Conservation (phyloP, 208 protist genomes). For the Leishmania martiniquensis region DNA sequence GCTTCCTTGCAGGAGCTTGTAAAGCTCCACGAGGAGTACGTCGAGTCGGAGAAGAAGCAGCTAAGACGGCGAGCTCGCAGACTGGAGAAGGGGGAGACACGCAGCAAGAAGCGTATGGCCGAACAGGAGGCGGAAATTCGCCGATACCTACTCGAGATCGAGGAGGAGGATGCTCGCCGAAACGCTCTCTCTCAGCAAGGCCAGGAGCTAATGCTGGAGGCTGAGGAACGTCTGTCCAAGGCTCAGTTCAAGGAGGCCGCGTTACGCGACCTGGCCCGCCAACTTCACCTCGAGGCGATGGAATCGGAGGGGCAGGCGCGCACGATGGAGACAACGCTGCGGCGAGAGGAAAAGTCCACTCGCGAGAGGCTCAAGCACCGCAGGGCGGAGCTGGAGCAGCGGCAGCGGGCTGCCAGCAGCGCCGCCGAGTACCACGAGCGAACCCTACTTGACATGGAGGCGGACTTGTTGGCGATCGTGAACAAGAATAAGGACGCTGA, state of each 20-base stretch:
- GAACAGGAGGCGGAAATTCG: constrained; percentile 63
- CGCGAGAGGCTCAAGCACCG: constrained; percentile 44
- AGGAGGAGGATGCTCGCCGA: constrained; percentile 58
- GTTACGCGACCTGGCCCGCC: constrained; percentile 46
- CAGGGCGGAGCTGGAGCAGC: constrained; percentile 47
- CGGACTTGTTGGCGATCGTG: constrained; percentile 41
- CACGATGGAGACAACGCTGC: constrained; percentile 46
- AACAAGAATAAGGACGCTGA: constrained; percentile 64
- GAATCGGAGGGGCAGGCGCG: constrained; percentile 46
- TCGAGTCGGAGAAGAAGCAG: constrained; percentile 34
- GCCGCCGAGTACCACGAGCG: constrained; percentile 46
- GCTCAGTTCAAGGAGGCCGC: constrained; percentile 51
- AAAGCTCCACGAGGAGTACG: constrained; percentile 26
- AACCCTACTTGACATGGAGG: constrained; percentile 58
- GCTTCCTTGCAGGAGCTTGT: constrained; percentile 21
- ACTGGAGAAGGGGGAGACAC: constrained; percentile 41
- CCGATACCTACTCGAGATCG: constrained; percentile 56
- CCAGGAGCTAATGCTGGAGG: constrained; percentile 42
- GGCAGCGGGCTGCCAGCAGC: constrained; percentile 31
- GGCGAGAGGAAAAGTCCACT: constrained; percentile 30
- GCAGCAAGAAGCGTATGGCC: constrained; percentile 40
- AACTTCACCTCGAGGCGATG: constrained; percentile 44
- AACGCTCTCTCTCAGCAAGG: constrained; percentile 42
- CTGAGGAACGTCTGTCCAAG: constrained; percentile 46
- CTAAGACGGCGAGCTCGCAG: constrained; percentile 34